These are phyloP conservation scores for Magnolia officinalis DNA, from an alignment of 164 flowering plant genomes.

Conservation along the genomic window DNA sequence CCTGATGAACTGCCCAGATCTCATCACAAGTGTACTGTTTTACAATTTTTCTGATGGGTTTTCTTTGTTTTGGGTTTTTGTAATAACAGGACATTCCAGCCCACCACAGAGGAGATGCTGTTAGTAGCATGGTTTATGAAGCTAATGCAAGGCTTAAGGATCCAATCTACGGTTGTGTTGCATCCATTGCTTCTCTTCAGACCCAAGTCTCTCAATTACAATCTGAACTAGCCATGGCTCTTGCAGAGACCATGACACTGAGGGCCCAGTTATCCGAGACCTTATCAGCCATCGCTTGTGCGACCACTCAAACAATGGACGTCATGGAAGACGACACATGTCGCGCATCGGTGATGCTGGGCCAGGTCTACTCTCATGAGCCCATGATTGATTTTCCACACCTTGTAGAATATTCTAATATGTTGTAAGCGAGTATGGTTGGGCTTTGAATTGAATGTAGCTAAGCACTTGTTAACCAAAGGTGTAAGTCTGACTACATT, in stretches of 20 bases:
- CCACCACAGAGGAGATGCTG: slow-evolving; percentile 16
- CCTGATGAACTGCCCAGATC: neutral
- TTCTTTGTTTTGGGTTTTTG: neutral
- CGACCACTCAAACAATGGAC: neutral
- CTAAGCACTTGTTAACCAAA: neutral
- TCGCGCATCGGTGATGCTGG: neutral
- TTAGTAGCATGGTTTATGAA: slow-evolving; percentile 19
- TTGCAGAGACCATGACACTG: slow-evolving; percentile 13
- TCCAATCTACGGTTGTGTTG: slow-evolving; percentile 21
- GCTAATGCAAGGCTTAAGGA: slow-evolving; percentile 18
- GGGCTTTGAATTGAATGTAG: neutral
- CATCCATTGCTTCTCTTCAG: slow-evolving; percentile 14
- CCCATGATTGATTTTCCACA: slow-evolving; percentile 1
- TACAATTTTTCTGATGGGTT: neutral
- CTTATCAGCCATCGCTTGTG: neutral
- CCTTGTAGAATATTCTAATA: neutral
- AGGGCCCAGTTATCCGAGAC: slow-evolving; percentile 10
- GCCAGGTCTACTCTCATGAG: neutral
- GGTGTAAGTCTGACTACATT: neutral
- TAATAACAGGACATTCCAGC: slow-evolving; percentile 11
- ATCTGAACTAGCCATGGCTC: slow-evolving; percentile 10
- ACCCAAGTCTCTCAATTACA: slow-evolving; percentile 14
- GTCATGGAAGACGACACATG: neutral
- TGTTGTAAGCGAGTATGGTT: neutral
- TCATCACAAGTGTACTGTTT: neutral